phyloP scores from a whole-genome alignment of 495 filamentous ascomycete species.

The Penicillium pancosmium region DNA sequence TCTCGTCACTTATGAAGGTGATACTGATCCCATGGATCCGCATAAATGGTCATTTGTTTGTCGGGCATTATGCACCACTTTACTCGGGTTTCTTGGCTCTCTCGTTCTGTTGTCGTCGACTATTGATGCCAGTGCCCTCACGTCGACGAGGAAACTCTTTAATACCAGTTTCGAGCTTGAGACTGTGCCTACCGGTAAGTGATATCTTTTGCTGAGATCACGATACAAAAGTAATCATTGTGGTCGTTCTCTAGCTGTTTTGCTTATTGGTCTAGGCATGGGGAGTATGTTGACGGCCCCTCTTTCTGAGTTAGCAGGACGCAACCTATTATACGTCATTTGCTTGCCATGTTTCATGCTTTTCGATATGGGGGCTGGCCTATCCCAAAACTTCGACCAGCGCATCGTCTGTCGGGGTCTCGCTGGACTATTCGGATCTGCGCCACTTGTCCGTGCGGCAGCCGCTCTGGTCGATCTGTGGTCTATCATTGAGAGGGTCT shows the following conservation, averaged over 20 bases:
- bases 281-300: slow-evolving; percentile 46
- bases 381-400: slow-evolving; percentile 42
- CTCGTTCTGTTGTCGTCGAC: slow-evolving; percentile 49
- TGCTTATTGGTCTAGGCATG: slow-evolving; percentile 57
- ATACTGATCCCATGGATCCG: slow-evolving; percentile 55
- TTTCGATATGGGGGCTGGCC: slow-evolving; percentile 45
- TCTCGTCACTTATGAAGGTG: slow-evolving; percentile 58
- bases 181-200: slow-evolving; percentile 23
- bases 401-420: slow-evolving; percentile 45
- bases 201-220: slow-evolving; percentile 43
- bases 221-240: slow-evolving; percentile 13
- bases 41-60: slow-evolving; percentile 55
- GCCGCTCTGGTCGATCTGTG: slow-evolving; percentile 44
- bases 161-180: slow-evolving; percentile 17
- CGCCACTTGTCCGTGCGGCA: slow-evolving; percentile 37
- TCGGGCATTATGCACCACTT: slow-evolving; percentile 39
- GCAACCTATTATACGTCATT: slow-evolving; percentile 52
- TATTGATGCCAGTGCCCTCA: slow-evolving; percentile 45
- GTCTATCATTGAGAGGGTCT: slow-evolving; percentile 44
- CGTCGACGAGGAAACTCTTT: slow-evolving; percentile 1
- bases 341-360: slow-evolving; percentile 41
- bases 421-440: slow-evolving; percentile 47
- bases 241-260: slow-evolving; percentile 34
- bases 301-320: slow-evolving; percentile 56
- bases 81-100: slow-evolving; percentile 52